Percentiles rank a stretch among this genome's conserved stretches.
Evolutionary conservation across 2,329 filamentous ascomycete species (phyloP).

Genomic region (Drechslera avenae): DNA sequence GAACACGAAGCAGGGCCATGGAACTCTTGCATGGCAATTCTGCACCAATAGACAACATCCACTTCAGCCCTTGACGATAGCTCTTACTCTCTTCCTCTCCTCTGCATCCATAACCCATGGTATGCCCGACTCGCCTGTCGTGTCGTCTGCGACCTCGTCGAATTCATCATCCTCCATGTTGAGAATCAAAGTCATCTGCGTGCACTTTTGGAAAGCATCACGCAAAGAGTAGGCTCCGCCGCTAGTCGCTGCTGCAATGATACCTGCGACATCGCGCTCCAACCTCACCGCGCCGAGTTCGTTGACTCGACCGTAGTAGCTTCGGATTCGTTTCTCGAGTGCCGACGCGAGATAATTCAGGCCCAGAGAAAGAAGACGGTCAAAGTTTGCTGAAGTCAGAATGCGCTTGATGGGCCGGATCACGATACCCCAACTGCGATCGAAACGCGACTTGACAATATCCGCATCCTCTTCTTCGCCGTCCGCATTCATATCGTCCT

Average conservation of each 20-base stretch:
- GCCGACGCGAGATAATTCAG: conserved; percentile 75
- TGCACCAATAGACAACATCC: background rate
- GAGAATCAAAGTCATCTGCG: conserved; percentile 82
- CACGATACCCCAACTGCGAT: conserved; percentile 81
- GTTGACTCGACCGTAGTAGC: conserved; percentile 77
- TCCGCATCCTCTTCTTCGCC: conserved; percentile 60
- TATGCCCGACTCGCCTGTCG: conserved; percentile 63
- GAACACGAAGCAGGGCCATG: too few species aligned
- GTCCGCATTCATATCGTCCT: conserved; percentile 50
- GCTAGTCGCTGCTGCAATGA: conserved; percentile 67
- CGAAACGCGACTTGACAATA: conserved; percentile 78
- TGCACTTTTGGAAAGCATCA: conserved; percentile 75
- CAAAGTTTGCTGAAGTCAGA: conserved; percentile 77
- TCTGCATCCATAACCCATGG: conserved; percentile 74
- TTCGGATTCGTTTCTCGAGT: conserved; percentile 86
- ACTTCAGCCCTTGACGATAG: conserved; percentile 59
- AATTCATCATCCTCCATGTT: conserved; percentile 97
- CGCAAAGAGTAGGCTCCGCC: conserved; percentile 76
- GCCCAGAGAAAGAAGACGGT: conserved; percentile 74
- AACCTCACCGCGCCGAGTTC: conserved; percentile 81
- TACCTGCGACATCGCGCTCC: conserved; percentile 80
- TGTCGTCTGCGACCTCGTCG: conserved; percentile 69
- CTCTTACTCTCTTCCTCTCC: conserved; percentile 74
- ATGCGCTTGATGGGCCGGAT: conserved; percentile 84
- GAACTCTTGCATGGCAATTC: too few species aligned